Conservation (phyloP, 208 protist genomes). For the Trypanosomatidae sp. region DNA sequence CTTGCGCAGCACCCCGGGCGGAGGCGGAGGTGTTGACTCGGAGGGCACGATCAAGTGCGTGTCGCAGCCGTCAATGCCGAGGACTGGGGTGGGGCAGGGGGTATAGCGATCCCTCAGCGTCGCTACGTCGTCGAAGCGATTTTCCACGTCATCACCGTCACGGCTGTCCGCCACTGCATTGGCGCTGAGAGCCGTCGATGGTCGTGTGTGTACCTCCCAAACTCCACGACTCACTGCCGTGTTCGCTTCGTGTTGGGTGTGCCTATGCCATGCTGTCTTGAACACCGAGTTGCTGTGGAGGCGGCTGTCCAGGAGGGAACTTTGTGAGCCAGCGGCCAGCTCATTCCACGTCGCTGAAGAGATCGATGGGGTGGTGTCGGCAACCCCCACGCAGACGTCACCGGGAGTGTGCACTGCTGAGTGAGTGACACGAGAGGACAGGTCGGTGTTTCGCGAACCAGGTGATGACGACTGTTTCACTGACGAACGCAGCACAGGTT, state of each 20-base stretch:
- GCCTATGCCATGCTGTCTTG: background rate
- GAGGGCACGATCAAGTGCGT: constrained; percentile 9
- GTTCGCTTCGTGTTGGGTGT: background rate
- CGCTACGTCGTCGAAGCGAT: background rate
- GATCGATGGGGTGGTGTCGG: background rate
- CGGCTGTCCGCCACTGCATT: background rate
- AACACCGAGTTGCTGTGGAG: constrained; percentile 5
- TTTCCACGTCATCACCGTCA: background rate
- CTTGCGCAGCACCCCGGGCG: background rate
- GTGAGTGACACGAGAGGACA: background rate
- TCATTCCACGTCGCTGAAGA: background rate
- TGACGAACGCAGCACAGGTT: background rate
- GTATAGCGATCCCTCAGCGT: background rate
- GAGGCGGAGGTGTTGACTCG: constrained; percentile 11
- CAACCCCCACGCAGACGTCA: background rate
- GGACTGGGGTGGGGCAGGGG: background rate
- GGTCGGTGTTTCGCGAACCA: background rate
- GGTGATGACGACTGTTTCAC: background rate
- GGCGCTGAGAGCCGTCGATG: background rate
- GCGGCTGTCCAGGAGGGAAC: background rate
- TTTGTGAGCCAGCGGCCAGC: background rate
- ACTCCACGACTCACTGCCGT: background rate
- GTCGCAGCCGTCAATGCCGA: background rate
- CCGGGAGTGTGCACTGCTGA: background rate
- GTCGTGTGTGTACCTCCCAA: background rate